Conservation (phyloP, 129 eudicot species). For the Tagetes erecta region DNA sequence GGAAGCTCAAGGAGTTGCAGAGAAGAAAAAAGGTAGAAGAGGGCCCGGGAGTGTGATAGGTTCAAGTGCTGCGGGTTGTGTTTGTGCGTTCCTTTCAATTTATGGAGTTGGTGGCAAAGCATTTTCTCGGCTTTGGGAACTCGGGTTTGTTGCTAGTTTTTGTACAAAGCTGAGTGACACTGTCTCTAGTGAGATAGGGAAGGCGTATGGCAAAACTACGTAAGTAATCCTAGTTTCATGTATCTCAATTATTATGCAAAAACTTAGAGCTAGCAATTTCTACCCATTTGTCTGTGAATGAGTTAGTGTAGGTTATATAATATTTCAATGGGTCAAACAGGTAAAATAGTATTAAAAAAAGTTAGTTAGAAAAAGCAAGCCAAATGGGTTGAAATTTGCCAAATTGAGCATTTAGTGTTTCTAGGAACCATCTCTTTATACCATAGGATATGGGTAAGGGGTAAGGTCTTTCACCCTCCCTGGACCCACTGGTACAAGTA, state of each 20-base stretch:
- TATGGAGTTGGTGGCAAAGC: slow-evolving; percentile 66
- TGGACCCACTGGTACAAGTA: too few species aligned
- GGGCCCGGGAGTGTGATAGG: slow-evolving; percentile 97
- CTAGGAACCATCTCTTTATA: too few species aligned
- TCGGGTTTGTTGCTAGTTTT: slow-evolving; percentile 95
- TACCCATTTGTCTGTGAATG: slow-evolving; percentile 2
- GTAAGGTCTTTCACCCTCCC: too few species aligned
- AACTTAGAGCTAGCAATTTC: background rate
- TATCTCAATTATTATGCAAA: background rate
- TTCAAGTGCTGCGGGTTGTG: slow-evolving; percentile 98
- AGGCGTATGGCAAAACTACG: slow-evolving; percentile 94
- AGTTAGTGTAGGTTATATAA: background rate
- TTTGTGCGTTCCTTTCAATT: slow-evolving; percentile 88
- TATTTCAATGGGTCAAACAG: background rate
- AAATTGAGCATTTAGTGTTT: too few species aligned
- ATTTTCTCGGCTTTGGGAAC: slow-evolving; percentile 71
- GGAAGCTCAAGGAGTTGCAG: slow-evolving; percentile 97
- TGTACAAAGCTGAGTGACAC: slow-evolving; percentile 98
- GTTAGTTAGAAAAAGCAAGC: background rate
- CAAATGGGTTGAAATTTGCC: background rate
- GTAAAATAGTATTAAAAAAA: background rate
- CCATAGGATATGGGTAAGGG: too few species aligned
- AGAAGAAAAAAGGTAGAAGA: slow-evolving; percentile 91
- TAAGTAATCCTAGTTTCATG: slow-evolving; percentile 41
- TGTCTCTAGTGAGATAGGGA: slow-evolving; percentile 97